phyloP scores from a whole-genome alignment of 495 filamentous ascomycete genomes.

The Tuber borchii region DNA sequence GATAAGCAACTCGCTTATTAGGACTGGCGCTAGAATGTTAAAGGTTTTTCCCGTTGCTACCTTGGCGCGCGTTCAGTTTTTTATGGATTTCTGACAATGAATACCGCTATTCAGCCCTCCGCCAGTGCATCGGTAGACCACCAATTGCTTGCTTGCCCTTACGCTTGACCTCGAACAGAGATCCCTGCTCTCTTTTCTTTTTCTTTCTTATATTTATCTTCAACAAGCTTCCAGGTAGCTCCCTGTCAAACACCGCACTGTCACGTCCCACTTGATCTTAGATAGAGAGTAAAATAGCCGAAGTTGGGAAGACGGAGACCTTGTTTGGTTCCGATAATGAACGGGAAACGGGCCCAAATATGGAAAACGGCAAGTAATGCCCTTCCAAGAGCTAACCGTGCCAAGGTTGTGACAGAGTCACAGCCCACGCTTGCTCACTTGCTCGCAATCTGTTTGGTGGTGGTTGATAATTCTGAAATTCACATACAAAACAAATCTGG shows the following conservation, averaged over 20 bases:
- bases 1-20: too few species aligned
- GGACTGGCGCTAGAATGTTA: too few species aligned
- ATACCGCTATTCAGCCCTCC: background rate
- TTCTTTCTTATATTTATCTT: background rate
- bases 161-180: background rate
- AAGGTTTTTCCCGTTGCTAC: too few species aligned
- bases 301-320: background rate
- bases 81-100: too few species aligned
- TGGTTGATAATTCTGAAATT: too few species aligned
- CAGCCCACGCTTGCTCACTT: too few species aligned
- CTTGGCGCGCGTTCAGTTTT: too few species aligned
- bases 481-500: too few species aligned
- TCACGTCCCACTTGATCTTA: background rate
- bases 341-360: slow-evolving; percentile 5
- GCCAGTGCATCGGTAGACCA: background rate
- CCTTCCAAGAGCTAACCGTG: background rate
- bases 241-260: background rate
- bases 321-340: slow-evolving; percentile 10
- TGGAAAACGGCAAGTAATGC: slow-evolving; percentile 6
- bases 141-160: background rate
- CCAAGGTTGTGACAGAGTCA: too few species aligned
- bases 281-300: background rate
- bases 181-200: background rate
- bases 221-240: background rate
- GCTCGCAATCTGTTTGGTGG: too few species aligned